A percentile compares a stretch with the other conserved stretches of the same genome.
phyloP scores from a whole-genome alignment of 768 basidiomycete genomes.

The Lentinula guzmanii region DNA sequence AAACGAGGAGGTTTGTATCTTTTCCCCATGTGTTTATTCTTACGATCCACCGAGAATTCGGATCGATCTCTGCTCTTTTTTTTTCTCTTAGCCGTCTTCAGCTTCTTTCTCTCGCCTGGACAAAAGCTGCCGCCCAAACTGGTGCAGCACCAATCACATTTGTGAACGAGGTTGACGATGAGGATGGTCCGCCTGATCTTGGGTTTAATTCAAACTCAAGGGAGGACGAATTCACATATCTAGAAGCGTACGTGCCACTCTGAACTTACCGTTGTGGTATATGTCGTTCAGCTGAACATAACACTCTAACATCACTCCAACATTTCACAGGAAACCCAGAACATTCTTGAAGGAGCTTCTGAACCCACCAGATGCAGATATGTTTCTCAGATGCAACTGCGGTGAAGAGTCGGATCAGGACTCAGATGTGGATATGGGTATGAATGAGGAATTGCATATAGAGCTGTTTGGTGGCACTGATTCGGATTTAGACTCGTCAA shows the following conservation, averaged over 20 bases:
- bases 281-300: too few relatives aligned
- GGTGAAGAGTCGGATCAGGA: not conserved
- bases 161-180: constrained; percentile 34
- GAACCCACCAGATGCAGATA: constrained; percentile 16
- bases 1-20: not conserved
- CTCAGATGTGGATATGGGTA: not conserved
- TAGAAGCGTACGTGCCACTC: not conserved
- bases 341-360: constrained; percentile 13
- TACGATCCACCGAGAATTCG: too few relatives aligned
- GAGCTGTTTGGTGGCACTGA: not conserved
- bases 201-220: constrained; percentile 38
- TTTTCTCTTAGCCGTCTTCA: constrained; percentile 15
- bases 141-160: constrained; percentile 29
- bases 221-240: constrained; percentile 29
- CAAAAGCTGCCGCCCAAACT: constrained; percentile 15
- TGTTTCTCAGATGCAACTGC: constrained; percentile 42
- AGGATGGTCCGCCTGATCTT: constrained; percentile 44
- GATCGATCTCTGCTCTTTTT: not conserved
- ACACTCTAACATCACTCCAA: not conserved
- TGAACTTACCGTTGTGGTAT: not conserved
- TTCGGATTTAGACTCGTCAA: not conserved
- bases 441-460: not conserved
- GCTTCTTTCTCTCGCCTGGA: constrained; percentile 28
- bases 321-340: not conserved
- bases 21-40: not conserved